Percentiles rank a stretch among this genome's conserved stretches.
Conservation (phyloP, 441 rosid genomes). For the Brassica hybrid region DNA sequence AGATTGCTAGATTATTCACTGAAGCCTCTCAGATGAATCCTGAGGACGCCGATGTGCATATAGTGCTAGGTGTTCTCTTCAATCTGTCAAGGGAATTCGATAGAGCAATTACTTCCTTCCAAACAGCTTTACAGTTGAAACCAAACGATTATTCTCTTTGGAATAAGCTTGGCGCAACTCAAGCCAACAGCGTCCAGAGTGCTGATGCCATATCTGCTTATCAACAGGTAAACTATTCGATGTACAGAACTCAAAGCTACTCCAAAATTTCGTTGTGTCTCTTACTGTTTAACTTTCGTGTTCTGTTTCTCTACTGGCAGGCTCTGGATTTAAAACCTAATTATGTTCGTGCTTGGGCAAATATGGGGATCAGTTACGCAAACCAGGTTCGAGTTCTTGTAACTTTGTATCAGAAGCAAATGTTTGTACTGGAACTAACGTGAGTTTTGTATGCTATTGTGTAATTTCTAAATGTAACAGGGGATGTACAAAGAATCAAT, state of each 20-base stretch:
- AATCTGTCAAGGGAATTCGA: slow-evolving; percentile 94
- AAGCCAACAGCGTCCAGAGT: slow-evolving; percentile 96
- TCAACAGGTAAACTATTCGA: slow-evolving; percentile 64
- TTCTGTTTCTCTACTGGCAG: slow-evolving; percentile 46
- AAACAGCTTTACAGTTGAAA: slow-evolving; percentile 85
- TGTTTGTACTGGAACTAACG: slow-evolving; percentile 4
- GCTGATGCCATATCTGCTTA: slow-evolving; percentile 98
- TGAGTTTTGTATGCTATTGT: background rate
- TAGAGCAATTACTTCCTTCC: slow-evolving; percentile 84
- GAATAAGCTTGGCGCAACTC: slow-evolving; percentile 99
- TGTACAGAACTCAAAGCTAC: background rate
- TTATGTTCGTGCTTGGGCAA: slow-evolving; percentile 99
- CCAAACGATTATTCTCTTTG: slow-evolving; percentile 99
- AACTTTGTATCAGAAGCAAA: background rate
- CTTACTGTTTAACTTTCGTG: background rate
- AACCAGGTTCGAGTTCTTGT: slow-evolving; percentile 71
- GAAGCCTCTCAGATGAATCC: slow-evolving; percentile 94
- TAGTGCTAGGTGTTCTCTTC: slow-evolving; percentile 91
- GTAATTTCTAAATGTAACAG: slow-evolving; percentile 45
- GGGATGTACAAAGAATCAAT: slow-evolving; percentile 91
- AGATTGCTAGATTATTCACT: slow-evolving; percentile 83
- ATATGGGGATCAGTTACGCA: slow-evolving; percentile 99
- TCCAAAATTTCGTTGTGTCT: slow-evolving; percentile 4
- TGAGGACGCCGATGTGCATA: slow-evolving; percentile 96
- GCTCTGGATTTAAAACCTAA: slow-evolving; percentile 99